Evolutionary conservation across 139 green algal species (phyloP).

Genomic region (Zygnema cylindricum): DNA sequence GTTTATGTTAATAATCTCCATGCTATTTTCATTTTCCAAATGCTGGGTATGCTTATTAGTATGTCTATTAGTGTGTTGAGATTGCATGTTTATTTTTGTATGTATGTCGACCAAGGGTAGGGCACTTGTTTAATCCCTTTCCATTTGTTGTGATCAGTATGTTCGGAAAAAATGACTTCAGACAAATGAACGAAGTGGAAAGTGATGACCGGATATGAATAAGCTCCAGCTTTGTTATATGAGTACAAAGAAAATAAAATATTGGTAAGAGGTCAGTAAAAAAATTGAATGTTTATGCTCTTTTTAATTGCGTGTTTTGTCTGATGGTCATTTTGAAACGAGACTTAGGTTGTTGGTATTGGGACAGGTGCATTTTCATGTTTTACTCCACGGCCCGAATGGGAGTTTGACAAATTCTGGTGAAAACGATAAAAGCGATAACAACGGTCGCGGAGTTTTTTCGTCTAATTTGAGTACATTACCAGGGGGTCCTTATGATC

Average conservation of each 20-base stretch:
- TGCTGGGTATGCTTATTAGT: neutral
- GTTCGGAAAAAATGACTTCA: no score
- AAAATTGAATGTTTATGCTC: neutral
- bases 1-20: neutral
- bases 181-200: no score
- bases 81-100: no score
- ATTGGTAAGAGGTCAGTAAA: neutral
- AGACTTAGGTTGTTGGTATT: slow-evolving; percentile 12
- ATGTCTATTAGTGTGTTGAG: no score
- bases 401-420: slow-evolving; percentile 4
- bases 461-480: slow-evolving; percentile 14
- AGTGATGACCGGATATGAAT: no score
- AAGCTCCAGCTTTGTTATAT: no score
- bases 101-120: no score
- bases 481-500: neutral
- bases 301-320: neutral
- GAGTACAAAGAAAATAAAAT: neutral
- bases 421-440: neutral
- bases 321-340: neutral
- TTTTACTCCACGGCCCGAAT: neutral
- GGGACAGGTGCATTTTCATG: neutral
- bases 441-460: slow-evolving; percentile 18
- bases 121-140: no score
- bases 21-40: neutral
- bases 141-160: no score